These are phyloP conservation scores for Helicostylum pulchrum DNA, from an alignment of 192 early-diverging fungal genomes.

Conservation along the genomic window DNA sequence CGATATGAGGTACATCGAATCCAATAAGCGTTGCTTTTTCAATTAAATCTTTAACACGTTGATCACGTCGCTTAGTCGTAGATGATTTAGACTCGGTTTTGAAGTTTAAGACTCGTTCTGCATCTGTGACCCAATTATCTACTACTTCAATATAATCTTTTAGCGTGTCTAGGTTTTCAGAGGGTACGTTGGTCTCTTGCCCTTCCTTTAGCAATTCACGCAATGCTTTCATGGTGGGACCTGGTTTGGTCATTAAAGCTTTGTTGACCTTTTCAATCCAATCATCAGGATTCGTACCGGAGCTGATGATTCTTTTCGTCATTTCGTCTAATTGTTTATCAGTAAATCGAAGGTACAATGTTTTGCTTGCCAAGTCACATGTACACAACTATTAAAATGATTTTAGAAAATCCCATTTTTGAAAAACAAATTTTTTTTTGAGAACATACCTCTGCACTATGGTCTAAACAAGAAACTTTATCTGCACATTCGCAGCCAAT, in stretches of 20 bases:
- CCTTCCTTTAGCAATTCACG: not conserved
- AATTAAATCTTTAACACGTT: not conserved
- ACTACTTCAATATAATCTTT: not conserved
- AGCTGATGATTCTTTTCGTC: not conserved
- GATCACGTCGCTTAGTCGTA: not conserved
- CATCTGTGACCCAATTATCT: not conserved
- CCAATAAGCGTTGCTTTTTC: not conserved
- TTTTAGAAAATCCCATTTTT: too few relatives aligned
- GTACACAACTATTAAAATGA: constrained; percentile 25
- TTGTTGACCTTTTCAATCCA: constrained; percentile 30
- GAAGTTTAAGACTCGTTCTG: not conserved
- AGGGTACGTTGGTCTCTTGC: not conserved
- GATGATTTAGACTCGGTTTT: not conserved
- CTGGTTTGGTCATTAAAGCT: constrained; percentile 29
- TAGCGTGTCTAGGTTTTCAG: not conserved
- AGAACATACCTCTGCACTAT: constrained; percentile 43
- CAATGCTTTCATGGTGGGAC: constrained; percentile 29
- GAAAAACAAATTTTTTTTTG: too few relatives aligned
- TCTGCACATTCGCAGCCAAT: constrained; percentile 58
- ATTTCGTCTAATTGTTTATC: constrained; percentile 39
- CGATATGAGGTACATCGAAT: not conserved
- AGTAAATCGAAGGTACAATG: constrained; percentile 31
- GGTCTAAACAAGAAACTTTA: constrained; percentile 64
- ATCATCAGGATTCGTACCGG: not conserved
- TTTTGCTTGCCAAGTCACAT: constrained; percentile 33